Conservation (phyloP, 164 flowering plant genomes). For the Kalanchoe fedtschenkoi region DNA sequence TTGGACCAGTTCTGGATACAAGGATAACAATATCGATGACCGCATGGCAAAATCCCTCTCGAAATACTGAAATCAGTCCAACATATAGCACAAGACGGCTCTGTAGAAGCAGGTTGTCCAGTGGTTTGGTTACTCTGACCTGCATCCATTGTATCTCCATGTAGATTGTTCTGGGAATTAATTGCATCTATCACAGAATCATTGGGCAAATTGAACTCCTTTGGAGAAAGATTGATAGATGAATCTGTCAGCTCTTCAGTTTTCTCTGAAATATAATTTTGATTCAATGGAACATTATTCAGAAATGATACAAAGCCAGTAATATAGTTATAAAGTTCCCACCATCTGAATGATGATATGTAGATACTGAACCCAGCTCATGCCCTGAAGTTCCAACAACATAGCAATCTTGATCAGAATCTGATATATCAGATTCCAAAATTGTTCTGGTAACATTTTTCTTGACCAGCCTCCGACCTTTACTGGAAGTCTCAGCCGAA, state of each 20-base stretch:
- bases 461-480: conserved; percentile 44
- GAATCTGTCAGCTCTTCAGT: conserved; percentile 15
- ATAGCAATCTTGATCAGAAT: conserved; percentile 20
- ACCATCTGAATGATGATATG: conserved; percentile 12
- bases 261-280: conserved; percentile 13
- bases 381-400: conserved; percentile 4
- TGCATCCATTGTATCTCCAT: conserved; percentile 8
- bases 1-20: conserved; percentile 89
- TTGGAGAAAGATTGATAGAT: conserved; percentile 7
- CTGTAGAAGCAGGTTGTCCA: conserved; percentile 22
- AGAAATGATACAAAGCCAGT: neutral
- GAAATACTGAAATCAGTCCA: conserved; percentile 78
- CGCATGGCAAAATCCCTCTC: conserved; percentile 87
- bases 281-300: neutral
- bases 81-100: conserved; percentile 84
- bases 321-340: conserved; percentile 9
- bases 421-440: conserved; percentile 13
- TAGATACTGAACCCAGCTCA: neutral
- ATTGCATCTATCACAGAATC: conserved; percentile 13
- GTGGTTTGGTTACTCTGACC: conserved; percentile 12
- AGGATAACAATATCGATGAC: conserved; percentile 88
- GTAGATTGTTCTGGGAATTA: conserved; percentile 13
- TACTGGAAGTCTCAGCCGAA: conserved; percentile 25
- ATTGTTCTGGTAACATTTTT: conserved; percentile 16
- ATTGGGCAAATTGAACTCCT: conserved; percentile 8